phyloP scores from a whole-genome alignment of 352 stramenopile species.

The Globisporangium viniferum region DNA sequence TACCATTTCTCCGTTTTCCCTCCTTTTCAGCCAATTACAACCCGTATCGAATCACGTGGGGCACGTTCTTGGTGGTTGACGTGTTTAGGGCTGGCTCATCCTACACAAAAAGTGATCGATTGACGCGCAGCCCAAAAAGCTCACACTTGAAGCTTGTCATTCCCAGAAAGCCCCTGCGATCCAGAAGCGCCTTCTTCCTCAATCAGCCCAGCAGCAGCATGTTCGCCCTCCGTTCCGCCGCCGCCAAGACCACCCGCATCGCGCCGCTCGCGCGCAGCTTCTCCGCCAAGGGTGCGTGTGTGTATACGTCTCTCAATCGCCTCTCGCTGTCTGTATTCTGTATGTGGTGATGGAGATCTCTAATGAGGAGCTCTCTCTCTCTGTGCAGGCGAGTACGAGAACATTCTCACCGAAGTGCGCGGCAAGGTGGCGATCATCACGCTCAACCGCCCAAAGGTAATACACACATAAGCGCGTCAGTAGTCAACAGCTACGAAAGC shows the following conservation, averaged over 20 bases:
- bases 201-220: conserved; percentile 19
- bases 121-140: not conserved
- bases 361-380: not conserved
- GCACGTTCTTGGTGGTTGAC: not conserved
- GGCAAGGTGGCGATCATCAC: conserved; percentile 94
- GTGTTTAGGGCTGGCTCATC: not conserved
- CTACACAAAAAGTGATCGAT: not conserved
- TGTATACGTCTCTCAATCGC: not conserved
- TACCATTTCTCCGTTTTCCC: no score
- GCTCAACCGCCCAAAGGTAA: conserved; percentile 93
- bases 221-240: conserved; percentile 44
- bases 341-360: not conserved
- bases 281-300: conserved; percentile 42
- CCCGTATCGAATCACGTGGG: not conserved
- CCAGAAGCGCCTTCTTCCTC: not conserved
- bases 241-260: conserved; percentile 12
- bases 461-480: not conserved
- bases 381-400: conserved; percentile 73
- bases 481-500: no score
- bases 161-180: conserved; percentile 19
- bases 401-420: conserved; percentile 84
- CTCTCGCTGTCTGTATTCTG: not conserved
- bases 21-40: no score
- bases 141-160: conserved; percentile 7
- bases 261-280: conserved; percentile 43